Evolutionary conservation across 2,329 filamentous ascomycete genomes (phyloP).

Genomic region (Amauroascus verrucosus): DNA sequence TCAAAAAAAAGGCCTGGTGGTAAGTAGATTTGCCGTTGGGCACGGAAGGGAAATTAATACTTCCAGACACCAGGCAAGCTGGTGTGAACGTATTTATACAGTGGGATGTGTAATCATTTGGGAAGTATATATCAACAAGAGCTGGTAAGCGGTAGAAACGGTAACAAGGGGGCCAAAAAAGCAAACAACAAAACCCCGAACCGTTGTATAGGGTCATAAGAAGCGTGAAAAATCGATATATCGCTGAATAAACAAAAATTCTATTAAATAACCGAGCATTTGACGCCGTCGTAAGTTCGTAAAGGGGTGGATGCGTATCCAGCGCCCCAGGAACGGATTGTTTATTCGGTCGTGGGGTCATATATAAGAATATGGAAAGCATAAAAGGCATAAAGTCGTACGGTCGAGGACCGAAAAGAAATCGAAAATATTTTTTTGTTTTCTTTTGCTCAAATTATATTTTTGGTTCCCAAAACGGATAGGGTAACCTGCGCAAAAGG

Average conservation of each 20-base stretch:
- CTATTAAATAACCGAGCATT: constrained; percentile 9
- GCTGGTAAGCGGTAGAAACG: not conserved
- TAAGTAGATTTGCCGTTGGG: not conserved
- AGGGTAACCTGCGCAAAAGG: constrained; percentile 13
- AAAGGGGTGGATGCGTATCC: not conserved
- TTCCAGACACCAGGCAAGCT: not conserved
- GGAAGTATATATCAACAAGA: not conserved
- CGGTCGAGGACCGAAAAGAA: constrained; percentile 10
- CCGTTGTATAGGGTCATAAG: constrained; percentile 10
- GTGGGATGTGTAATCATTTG: not conserved
- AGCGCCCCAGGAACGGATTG: constrained; percentile 9
- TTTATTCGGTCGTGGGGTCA: constrained; percentile 5
- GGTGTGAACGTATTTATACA: constrained; percentile 1
- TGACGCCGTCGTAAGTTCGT: constrained; percentile 14
- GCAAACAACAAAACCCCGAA: constrained; percentile 2
- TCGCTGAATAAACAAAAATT: constrained; percentile 10
- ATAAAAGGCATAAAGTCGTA: constrained; percentile 9
- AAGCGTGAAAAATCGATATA: constrained; percentile 5
- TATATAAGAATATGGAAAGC: constrained; percentile 5
- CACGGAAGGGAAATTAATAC: not conserved
- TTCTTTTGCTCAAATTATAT: constrained; percentile 14
- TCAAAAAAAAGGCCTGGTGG: not conserved
- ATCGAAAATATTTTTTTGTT: not conserved
- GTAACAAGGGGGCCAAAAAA: not conserved
- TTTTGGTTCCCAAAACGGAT: constrained; percentile 15